Percentiles rank a stretch among this genome's conserved stretches.
Evolutionary conservation across 2,329 filamentous ascomycete genomes (phyloP).

Genomic region (Xylariaceae sp.): DNA sequence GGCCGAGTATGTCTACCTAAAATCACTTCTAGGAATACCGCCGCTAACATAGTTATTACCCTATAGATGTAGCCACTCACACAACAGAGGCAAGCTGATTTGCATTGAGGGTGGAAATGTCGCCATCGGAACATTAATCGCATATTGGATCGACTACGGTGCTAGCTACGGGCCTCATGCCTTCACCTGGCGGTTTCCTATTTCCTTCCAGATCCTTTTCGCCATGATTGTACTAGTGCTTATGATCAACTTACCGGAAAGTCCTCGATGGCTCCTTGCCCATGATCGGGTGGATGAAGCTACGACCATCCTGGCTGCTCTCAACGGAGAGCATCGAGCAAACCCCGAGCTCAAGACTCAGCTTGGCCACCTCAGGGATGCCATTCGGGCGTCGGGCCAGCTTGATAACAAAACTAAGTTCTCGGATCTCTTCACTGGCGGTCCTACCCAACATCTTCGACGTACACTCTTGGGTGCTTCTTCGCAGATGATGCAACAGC

Average conservation of each 20-base stretch:
- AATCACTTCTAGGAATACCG: neutral
- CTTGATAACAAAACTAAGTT: constrained; percentile 39
- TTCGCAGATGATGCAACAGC: constrained; percentile 67
- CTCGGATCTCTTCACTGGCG: constrained; percentile 60
- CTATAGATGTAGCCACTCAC: constrained; percentile 48
- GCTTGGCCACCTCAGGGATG: constrained; percentile 49
- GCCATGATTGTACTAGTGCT: constrained; percentile 50
- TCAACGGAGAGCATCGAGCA: constrained; percentile 58
- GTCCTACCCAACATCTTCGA: constrained; percentile 68
- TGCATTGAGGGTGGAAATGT: constrained; percentile 58
- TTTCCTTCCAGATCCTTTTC: constrained; percentile 50
- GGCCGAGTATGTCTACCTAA: constrained; percentile 38
- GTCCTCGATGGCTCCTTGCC: constrained; percentile 55
- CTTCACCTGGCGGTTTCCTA: constrained; percentile 48
- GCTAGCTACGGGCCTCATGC: constrained; percentile 41
- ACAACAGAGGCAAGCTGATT: constrained; percentile 65
- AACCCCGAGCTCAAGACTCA: constrained; percentile 50
- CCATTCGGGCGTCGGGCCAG: constrained; percentile 41
- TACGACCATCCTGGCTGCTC: constrained; percentile 56
- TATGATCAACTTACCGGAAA: constrained; percentile 56
- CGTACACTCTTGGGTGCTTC: constrained; percentile 65
- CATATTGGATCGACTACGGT: constrained; percentile 52
- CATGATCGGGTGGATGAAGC: constrained; percentile 58
- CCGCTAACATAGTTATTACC: constrained; percentile 21
- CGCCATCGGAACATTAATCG: constrained; percentile 50